Evolutionary conservation across 1,139 yeast genomes (phyloP), one percentile per base, ranked within the genome.

Genomic region (Nakaseomyces glabratus): DNA sequence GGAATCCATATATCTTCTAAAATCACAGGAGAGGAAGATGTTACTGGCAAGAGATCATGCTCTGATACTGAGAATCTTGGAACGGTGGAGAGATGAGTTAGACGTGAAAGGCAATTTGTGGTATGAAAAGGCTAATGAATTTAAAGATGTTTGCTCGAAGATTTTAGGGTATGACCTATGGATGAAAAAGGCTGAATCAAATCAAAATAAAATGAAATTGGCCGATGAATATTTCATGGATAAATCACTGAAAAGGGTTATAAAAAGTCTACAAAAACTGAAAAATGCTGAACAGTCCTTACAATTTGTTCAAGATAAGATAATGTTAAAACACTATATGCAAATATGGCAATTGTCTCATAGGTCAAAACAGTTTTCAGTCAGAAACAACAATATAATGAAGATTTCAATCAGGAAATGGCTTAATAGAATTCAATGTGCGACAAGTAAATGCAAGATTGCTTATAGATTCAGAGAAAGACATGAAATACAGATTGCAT

Each of bases 191-290:
- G 24, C 19, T n/a, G 30, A 32, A 24, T 19, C 24, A 10, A 16
- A 24, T 14, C 15, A 24, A 10, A 21, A 32, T 20, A 25, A 24
- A 13, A 10, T 12, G 9, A 32, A 26, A 16, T 16, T 32, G 9
- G 34, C 34, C 2, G 34, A 32, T n/a, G 30, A 32, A 9, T 25
- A 20, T 8, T 32, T 32, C 10, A 9, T 20, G 30, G 28, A 32
- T 20, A 32, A 19, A 13, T 19, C 20, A 12, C 15, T 32, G 10
- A 32, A 24, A 17, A 24, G 19, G 23, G 19, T 32, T 13, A 10
- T 21, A 5, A 24, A 19, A 11, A 26, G 15, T 16, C 20, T 14
- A 4, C 18, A n/a, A 4, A 14, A 12, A 9, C 14, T 25, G 18
- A 13, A 11, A 10, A 24, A 24, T 11, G 18, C 12, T 6, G 34